Conservation (phyloP, 495 filamentous ascomycete species). For the Penicillium cataractarum region DNA sequence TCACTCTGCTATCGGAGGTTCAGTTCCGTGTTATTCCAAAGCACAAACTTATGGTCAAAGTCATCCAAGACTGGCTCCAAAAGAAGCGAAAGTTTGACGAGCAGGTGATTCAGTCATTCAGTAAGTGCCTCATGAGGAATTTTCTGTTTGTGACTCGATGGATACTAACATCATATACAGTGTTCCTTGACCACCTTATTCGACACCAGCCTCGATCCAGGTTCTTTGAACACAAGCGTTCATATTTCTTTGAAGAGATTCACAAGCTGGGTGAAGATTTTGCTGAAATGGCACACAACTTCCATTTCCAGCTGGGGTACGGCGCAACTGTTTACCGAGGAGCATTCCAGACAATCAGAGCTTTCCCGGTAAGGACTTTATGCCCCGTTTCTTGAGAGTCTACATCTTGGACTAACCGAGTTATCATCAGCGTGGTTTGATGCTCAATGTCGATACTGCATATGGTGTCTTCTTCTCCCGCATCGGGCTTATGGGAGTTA, state of each 20-base stretch:
- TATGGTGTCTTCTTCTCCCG: slow-evolving; percentile 47
- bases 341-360: slow-evolving; percentile 77
- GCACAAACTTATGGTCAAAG: slow-evolving; percentile 62
- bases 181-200: slow-evolving; percentile 84
- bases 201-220: slow-evolving; percentile 70
- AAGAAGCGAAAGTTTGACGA: slow-evolving; percentile 61
- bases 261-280: slow-evolving; percentile 44
- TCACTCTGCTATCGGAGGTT: slow-evolving; percentile 45
- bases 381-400: background rate
- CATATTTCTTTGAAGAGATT: slow-evolving; percentile 63
- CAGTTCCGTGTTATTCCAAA: slow-evolving; percentile 60
- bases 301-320: slow-evolving; percentile 23
- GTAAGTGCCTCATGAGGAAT: slow-evolving; percentile 44
- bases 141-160: slow-evolving; percentile 12
- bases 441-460: slow-evolving; percentile 75
- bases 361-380: slow-evolving; percentile 55
- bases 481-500: slow-evolving; percentile 35
- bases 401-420: slow-evolving; percentile 16
- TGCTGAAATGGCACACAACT: slow-evolving; percentile 26
- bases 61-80: slow-evolving; percentile 66
- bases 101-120: slow-evolving; percentile 75
- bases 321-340: slow-evolving; percentile 82
- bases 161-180: slow-evolving; percentile 37
- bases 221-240: slow-evolving; percentile 71
- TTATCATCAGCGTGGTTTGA: slow-evolving; percentile 51